Base-by-base conservation (phyloP, 495 filamentous ascomycete genomes). In the Diplogelasinospora grovesii region DNA sequence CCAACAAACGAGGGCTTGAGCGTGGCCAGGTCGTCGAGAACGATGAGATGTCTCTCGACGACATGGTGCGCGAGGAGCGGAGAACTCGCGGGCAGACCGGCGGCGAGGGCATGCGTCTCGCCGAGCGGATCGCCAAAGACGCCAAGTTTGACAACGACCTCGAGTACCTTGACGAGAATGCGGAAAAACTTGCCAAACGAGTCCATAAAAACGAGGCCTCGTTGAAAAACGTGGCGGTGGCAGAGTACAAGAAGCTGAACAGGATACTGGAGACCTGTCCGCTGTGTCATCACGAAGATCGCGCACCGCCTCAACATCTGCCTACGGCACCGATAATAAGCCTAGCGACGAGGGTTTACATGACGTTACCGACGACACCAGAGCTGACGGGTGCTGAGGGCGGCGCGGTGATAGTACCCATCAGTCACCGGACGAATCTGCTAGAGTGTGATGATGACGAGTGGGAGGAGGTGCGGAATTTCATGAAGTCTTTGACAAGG, bases 391-490 rank as follows among this genome's bases (percentile, higher is more conserved):
- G 54, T 15, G 56, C 59, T 29, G 75, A 82, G 24, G 85, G 87
- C 21, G 82, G 88, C 23, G 86, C 89, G 8, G 77, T 86, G 23
- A 94, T 97, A 49, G 82, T 90, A 8, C 92, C 92, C 16, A 84
- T 93, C 34, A 81, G 85, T 58, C 92, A 98, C 59, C 82, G 82
- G 29, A 78, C 74, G 22, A 98, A 97, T 57, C 77, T 97, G 9
- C 70, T 98, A 16, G 92, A 96, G 63, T 97, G 93, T 56, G 93
- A 97, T 56, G 93, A 97, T 56, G 93, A 97, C 53, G 92, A 98
- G 60, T 98, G 93, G 92, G 92, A 98, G 52, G 92, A 98, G 57
- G 86, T 98, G 26, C 82, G 89, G 60, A 98, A 98, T 62, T 98
- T 98, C 63, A 97, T 97, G 89, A 98, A 98, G 66, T 84, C 77